These are phyloP conservation scores for Solanum bulbocastanum DNA, from an alignment of 257 asterid species.

Conservation along the genomic window DNA sequence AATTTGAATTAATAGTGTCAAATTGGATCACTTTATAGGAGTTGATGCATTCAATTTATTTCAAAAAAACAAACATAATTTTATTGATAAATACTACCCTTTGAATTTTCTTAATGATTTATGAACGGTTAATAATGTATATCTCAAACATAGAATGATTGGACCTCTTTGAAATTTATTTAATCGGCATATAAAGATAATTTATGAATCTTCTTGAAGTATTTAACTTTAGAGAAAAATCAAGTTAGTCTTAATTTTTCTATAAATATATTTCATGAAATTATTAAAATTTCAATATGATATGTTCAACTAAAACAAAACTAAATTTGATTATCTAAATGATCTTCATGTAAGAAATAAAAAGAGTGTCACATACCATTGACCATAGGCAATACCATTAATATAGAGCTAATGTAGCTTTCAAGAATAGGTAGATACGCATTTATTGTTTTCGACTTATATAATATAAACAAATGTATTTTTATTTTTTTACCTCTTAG, in stretches of 20 bases:
- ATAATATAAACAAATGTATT: neutral
- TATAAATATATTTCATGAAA: no score
- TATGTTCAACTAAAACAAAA: no score
- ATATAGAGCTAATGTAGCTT: neutral
- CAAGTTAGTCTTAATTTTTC: fast-evolving
- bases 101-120: fast-evolving
- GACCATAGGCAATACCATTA: neutral
- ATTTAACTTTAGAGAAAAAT: no score
- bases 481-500: neutral
- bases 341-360: no score
- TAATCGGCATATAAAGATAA: no score
- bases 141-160: neutral
- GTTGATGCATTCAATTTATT: neutral
- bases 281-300: no score
- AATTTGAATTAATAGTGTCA: neutral
- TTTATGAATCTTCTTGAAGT: no score
- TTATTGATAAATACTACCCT: no score
- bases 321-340: no score
- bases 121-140: no score
- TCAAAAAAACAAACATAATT: no score
- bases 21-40: neutral
- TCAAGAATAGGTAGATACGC: neutral
- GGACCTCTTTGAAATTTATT: no score
- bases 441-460: neutral
- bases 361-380: neutral